Base-by-base conservation (phyloP, 1,139 yeast genomes). In the Hansenula sp. region DNA sequence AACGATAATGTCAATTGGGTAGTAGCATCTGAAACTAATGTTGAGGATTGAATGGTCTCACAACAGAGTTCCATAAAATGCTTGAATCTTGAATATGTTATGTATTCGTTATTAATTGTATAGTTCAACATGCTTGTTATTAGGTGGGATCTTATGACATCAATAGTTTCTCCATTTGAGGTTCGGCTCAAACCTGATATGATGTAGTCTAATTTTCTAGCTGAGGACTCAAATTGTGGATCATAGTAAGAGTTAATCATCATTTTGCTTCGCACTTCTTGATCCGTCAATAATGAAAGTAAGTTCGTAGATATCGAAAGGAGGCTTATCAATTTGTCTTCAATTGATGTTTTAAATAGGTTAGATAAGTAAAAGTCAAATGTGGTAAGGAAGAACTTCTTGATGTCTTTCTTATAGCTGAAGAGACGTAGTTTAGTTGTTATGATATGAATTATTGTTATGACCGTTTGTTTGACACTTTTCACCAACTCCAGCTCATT, bases 221-320 rank as follows among this genome's bases (percentile, higher is more conserved):
- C 41, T 5, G 50, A 54, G 1, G 56, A 46, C 32, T 56, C 58
- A 41, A 56, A 48, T n/a, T 41, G 41, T 15, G 46, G 52, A 36
- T 57, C 61, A 34, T 47, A 48, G 2, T 57, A 45, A 6, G 42
- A 13, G 29, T 52, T 54, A 24, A 57, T 38, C 44, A 54, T 38
- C 38, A 57, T 28, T 16, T 48, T 53, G 24, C 40, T 44, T 38
- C 47, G 46, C 18, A 56, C 42, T 17, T 53, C 57, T 9, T 43
- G 25, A 34, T 54, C 57, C 5, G 53, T 50, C 36, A 57, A 34
- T 1, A 56, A 31, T 3, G 55, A 50, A 33, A 57, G 51, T 15
- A 55, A 28, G 27, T 53, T 52, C 8, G 47, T 30, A 12, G 51
- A 42, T 1, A 53, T 50, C 7, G 53, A 45, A 5, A 54, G 39